Conservation (phyloP, 2,329 filamentous ascomycete species). For the Aureobasidium sp. region DNA sequence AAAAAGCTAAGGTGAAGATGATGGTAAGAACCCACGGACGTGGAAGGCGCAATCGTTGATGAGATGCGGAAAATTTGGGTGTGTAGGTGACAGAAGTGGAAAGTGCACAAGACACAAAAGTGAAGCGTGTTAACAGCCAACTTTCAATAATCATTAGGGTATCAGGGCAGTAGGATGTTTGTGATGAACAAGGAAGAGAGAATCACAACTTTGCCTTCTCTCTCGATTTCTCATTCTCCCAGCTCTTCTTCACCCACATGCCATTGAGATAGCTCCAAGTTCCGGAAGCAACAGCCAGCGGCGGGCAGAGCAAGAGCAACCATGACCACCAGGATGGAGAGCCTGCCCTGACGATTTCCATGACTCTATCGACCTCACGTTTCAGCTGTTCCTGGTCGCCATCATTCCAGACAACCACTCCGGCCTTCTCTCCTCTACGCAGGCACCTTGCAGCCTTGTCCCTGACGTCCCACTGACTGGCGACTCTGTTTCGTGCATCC, state of each 20-base stretch:
- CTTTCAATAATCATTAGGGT: background rate
- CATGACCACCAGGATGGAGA: slow-evolving; percentile 84
- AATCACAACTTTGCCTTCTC: slow-evolving; percentile 50
- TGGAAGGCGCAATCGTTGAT: background rate
- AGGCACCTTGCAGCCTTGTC: slow-evolving; percentile 72
- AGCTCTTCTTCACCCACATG: slow-evolving; percentile 57
- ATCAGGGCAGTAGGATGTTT: background rate
- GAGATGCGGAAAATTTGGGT: background rate
- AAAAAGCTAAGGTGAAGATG: background rate
- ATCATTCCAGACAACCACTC: slow-evolving; percentile 89
- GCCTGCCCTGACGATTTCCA: slow-evolving; percentile 50
- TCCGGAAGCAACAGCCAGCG: slow-evolving; percentile 59
- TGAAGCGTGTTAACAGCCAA: background rate
- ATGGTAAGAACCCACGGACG: background rate
- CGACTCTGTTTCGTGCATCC: slow-evolving; percentile 79
- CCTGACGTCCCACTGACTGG: slow-evolving; percentile 76
- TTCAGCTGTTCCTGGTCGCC: slow-evolving; percentile 60
- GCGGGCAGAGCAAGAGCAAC: slow-evolving; percentile 59
- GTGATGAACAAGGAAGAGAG: background rate
- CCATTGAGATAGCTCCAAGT: slow-evolving; percentile 67
- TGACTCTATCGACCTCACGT: slow-evolving; percentile 55
- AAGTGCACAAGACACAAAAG: background rate
- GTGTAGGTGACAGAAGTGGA: background rate
- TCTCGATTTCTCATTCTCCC: slow-evolving; percentile 51
- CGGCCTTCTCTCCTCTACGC: slow-evolving; percentile 52